Base-by-base conservation (phyloP, 352 stramenopile genomes). In the Globisporangium rhizosaccharum region DNA sequence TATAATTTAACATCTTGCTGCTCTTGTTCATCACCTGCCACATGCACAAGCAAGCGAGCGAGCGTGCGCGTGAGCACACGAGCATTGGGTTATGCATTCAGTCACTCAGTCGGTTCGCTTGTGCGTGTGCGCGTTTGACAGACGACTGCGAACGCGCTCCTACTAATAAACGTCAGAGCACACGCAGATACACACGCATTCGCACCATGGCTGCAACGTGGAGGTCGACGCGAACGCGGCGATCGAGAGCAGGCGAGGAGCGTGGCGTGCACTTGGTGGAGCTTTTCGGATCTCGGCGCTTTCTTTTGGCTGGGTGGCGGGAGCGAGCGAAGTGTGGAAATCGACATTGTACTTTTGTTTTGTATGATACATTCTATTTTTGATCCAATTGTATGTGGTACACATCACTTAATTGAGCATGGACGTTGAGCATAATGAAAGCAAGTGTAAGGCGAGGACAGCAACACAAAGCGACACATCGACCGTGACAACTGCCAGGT, bases 1-100 rank as follows among this genome's bases (percentile, higher is more conserved):
- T 96, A 75, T 98, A 98, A 67, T 97, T 96, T 65, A 98, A 87
- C 94, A 98, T 98, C 83, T 98, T 98, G 56, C 84, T 96, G 70
- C 85, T 93, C 85, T 97, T 97, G 62, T 82, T 92, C 76, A 94
- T 96, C 68, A 94, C 77, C 84, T 79, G 61, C 14, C 17, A 18
- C 20, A 18, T 3, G 41, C 30, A 47, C 7, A 26, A 44, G 57
- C 14, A 46, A 42, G 50, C 36, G 56, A 33, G 39, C 18, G 51
- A 10, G 28, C 2, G 39, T 25, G 26, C 20, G 37, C 9, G 7
- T 15, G 15, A 12, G 25, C 36, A 23, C 20, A 33, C 17, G 1
- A 5, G 15, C 42, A 41, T 45, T 41, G 12, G 36, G 26, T 10
- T 4, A 6, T 42, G 26, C 23, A 41, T 26, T 4, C 17, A 11